These are phyloP conservation scores for Dalbergia cultrata DNA, from an alignment of 306 rosid genomes.

Conservation along the genomic window DNA sequence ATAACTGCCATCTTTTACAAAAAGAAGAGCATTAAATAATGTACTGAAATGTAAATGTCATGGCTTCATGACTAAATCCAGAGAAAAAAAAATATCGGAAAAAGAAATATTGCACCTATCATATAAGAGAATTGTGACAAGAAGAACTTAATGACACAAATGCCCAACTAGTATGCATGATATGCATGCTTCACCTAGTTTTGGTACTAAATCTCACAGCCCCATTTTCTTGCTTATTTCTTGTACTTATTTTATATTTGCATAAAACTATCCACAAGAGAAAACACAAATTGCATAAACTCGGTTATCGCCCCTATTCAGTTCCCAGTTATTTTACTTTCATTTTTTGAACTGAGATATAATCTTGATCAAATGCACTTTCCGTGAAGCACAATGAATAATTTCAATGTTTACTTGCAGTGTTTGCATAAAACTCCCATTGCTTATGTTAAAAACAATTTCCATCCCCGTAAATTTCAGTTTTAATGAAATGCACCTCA, in stretches of 20 bases:
- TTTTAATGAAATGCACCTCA: slow-evolving; percentile 28
- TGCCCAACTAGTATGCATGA: slow-evolving; percentile 12
- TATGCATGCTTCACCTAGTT: slow-evolving; percentile 23
- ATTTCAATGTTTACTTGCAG: not conserved
- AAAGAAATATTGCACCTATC: slow-evolving; percentile 30
- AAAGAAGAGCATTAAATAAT: slow-evolving; percentile 40
- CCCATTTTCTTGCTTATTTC: not conserved
- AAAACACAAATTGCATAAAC: slow-evolving; percentile 4
- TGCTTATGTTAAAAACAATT: not conserved
- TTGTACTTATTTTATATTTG: slow-evolving; percentile 30
- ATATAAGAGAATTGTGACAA: slow-evolving; percentile 25
- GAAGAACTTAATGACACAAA: slow-evolving; percentile 22
- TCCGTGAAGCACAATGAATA: slow-evolving; percentile 27
- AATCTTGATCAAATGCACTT: slow-evolving; percentile 8
- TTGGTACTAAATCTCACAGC: slow-evolving; percentile 13
- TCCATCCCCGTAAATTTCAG: not conserved
- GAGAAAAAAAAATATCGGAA: not conserved
- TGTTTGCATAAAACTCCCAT: slow-evolving; percentile 5
- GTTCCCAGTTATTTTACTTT: not conserved
- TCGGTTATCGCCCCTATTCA: slow-evolving; percentile 7
- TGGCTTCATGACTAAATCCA: slow-evolving; percentile 34
- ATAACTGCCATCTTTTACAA: slow-evolving; percentile 87
- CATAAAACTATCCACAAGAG: not conserved
- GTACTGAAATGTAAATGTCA: slow-evolving; percentile 36
- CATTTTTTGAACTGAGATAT: not conserved